Conservation (phyloP, 495 filamentous ascomycete species). For the Antarctomyces pellizariae region DNA sequence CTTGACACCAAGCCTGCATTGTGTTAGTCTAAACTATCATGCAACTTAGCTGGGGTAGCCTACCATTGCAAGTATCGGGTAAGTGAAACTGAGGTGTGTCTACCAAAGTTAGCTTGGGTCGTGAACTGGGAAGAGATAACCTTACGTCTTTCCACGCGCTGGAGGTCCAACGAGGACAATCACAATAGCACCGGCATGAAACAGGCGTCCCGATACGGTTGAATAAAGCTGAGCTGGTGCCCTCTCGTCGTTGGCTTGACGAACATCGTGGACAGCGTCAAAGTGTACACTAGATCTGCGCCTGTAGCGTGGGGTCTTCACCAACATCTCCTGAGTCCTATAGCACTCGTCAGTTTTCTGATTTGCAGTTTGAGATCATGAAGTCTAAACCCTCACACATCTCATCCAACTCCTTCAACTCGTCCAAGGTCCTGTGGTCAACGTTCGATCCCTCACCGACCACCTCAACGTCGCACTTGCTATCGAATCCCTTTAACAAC, state of each 20-base stretch:
- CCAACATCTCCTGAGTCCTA: constrained; percentile 76
- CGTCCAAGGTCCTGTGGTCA: neutral
- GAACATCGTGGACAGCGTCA: constrained; percentile 90
- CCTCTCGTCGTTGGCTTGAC: constrained; percentile 49
- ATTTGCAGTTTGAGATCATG: too few relatives aligned
- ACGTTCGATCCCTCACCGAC: too few relatives aligned
- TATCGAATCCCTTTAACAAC: too few relatives aligned
- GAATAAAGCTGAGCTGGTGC: constrained; percentile 95
- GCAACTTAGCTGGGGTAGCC: constrained; percentile 8
- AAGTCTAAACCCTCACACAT: too few relatives aligned
- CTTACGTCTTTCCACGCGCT: constrained; percentile 88
- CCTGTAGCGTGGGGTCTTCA: constrained; percentile 57
- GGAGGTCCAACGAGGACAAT: constrained; percentile 94
- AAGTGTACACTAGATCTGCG: constrained; percentile 86
- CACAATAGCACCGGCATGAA: constrained; percentile 89
- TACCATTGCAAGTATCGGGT: constrained; percentile 89
- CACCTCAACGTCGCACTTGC: too few relatives aligned
- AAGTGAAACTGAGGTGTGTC: constrained; percentile 86
- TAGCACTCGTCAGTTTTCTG: too few relatives aligned
- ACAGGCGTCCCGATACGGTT: constrained; percentile 88
- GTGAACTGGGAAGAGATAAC: constrained; percentile 5
- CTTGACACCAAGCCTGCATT: constrained; percentile 75
- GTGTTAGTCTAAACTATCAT: constrained; percentile 7
- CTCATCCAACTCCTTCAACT: neutral
- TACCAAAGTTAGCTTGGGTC: constrained; percentile 16